Evolutionary conservation across 331 rosid genomes (phyloP).

Genomic region (Cydonia oblonga): DNA sequence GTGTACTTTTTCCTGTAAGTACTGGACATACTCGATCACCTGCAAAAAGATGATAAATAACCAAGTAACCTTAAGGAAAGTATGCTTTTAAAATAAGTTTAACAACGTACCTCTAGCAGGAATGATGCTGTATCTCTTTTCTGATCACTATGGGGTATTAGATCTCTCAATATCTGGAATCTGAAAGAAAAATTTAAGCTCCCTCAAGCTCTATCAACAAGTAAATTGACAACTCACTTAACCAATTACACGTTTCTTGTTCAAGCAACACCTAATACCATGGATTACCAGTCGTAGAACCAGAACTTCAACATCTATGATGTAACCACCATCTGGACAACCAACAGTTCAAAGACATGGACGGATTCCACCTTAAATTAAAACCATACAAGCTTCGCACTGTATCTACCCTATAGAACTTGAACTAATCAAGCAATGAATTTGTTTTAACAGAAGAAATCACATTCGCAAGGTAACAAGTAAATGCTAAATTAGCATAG

Average conservation of each 20-base stretch:
- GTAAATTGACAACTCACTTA: neutral
- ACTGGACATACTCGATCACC: conserved; percentile 94
- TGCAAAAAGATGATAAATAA: conserved; percentile 14
- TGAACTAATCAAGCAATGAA: neutral
- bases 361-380: neutral
- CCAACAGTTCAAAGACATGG: neutral
- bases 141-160: conserved; percentile 90
- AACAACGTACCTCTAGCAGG: conserved; percentile 64
- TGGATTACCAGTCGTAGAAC: neutral
- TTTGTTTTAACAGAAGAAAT: neutral
- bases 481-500: neutral
- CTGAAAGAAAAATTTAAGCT: conserved; percentile 37
- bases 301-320: neutral
- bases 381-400: conserved; percentile 3
- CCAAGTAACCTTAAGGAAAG: neutral
- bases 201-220: conserved; percentile 13
- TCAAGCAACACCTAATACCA: neutral
- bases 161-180: conserved; percentile 95
- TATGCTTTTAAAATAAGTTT: neutral
- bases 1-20: conserved; percentile 76
- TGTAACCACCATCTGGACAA: neutral
- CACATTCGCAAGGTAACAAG: neutral
- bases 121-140: conserved; percentile 95
- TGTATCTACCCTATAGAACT: neutral
- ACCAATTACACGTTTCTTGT: neutral